phyloP scores from a whole-genome alignment of 1,284 basidiomycete genomes.

The Sanghuangporus weigelae region DNA sequence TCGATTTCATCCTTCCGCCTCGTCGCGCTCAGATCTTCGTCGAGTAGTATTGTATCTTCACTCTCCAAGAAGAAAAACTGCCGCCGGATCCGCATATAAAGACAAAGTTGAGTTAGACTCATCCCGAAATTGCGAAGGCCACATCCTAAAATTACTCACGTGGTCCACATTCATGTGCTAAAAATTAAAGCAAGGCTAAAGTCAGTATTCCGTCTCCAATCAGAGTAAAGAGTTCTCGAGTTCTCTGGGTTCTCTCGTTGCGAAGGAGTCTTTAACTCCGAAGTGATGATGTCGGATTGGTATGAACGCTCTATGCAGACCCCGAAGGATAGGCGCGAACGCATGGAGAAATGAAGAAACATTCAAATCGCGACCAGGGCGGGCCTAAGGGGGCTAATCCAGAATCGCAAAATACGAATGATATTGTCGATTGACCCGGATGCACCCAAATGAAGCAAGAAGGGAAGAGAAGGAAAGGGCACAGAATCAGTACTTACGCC shows the following conservation, averaged over 20 bases:
- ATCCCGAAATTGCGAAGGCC: background rate
- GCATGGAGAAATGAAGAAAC: background rate
- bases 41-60: slow-evolving; percentile 13
- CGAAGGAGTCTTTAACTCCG: slow-evolving; percentile 5
- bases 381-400: background rate
- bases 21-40: slow-evolving; percentile 27
- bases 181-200: slow-evolving; percentile 3
- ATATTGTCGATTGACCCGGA: slow-evolving; percentile 4
- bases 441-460: slow-evolving; percentile 1
- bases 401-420: background rate
- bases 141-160: slow-evolving; percentile 38
- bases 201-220: slow-evolving; percentile 5
- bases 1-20: background rate
- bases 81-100: background rate
- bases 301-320: background rate
- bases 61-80: slow-evolving; percentile 17
- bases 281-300: background rate
- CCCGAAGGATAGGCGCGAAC: background rate
- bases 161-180: slow-evolving; percentile 78
- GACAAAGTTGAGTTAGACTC: background rate
- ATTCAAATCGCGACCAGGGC: background rate
- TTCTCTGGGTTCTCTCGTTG: background rate
- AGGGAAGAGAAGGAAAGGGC: background rate
- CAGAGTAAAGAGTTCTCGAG: background rate
- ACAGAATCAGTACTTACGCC: slow-evolving; percentile 48